Conservation (phyloP, 2,329 filamentous ascomycete species). For the Rutstroemia sp. region DNA sequence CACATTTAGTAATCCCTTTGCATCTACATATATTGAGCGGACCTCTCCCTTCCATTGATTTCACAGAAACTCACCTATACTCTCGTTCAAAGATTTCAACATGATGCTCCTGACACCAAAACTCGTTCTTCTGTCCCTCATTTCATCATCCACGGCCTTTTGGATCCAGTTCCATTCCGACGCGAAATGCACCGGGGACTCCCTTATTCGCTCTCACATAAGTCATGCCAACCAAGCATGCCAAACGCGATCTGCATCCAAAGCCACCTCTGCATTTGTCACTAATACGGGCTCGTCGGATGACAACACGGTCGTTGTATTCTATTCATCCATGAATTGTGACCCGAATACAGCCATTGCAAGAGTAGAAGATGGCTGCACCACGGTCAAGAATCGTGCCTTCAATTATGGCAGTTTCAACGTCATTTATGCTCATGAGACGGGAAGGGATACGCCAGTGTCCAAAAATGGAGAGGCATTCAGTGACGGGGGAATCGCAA, state of each 20-base stretch:
- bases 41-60: too few species aligned
- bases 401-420: neutral
- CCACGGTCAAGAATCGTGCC: neutral
- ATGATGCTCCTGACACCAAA: too few species aligned
- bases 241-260: neutral
- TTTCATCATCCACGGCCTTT: neutral
- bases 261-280: neutral
- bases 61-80: too few species aligned
- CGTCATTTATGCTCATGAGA: neutral
- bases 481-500: neutral
- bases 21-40: too few species aligned
- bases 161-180: neutral
- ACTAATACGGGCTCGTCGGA: neutral
- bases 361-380: slow-evolving; percentile 2
- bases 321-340: neutral
- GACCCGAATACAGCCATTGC: slow-evolving; percentile 1
- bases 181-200: neutral
- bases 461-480: slow-evolving; percentile 1
- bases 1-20: too few species aligned
- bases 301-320: neutral
- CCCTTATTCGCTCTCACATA: neutral
- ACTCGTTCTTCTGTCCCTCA: neutral
- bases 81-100: too few species aligned
- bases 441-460: neutral
- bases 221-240: neutral